Evolutionary conservation across 176 grass and related monocot species (phyloP).

Genomic region (Eragrostis nindensis): DNA sequence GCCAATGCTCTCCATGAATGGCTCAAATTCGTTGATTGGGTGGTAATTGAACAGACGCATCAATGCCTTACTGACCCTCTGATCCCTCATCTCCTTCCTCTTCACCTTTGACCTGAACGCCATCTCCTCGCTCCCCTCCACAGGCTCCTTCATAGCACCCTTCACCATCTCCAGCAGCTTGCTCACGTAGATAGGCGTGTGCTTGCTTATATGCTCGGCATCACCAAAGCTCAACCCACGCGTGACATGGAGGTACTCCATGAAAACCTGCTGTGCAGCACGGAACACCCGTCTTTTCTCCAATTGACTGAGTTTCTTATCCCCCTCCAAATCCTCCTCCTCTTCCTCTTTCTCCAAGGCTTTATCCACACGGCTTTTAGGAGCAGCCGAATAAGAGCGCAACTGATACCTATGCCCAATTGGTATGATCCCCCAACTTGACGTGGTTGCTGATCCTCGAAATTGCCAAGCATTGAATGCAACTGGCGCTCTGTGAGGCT

Average conservation of each 20-base stretch:
- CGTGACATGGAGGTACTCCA: constrained; percentile 69
- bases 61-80: constrained; percentile 43
- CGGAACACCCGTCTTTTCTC: constrained; percentile 1
- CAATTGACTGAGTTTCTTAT: constrained; percentile 1
- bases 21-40: constrained; percentile 75
- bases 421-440: constrained; percentile 7
- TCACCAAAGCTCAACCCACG: constrained; percentile 48
- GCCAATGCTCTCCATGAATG: constrained; percentile 76
- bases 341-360: neutral
- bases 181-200: constrained; percentile 46
- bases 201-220: constrained; percentile 66
- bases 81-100: constrained; percentile 41
- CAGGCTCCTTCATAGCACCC: constrained; percentile 42
- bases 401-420: neutral
- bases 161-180: constrained; percentile 63
- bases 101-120: constrained; percentile 38
- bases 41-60: constrained; percentile 50
- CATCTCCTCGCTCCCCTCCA: constrained; percentile 8
- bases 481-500: neutral
- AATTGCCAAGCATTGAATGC: neutral
- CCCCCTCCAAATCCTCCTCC: constrained; percentile 5
- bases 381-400: constrained; percentile 26
- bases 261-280: constrained; percentile 39
- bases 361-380: neutral
- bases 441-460: neutral